Evolutionary conservation across 2,329 filamentous ascomycete genomes (phyloP), one percentile per base, ranked within the genome.

Genomic region (Triangularia setosa): DNA sequence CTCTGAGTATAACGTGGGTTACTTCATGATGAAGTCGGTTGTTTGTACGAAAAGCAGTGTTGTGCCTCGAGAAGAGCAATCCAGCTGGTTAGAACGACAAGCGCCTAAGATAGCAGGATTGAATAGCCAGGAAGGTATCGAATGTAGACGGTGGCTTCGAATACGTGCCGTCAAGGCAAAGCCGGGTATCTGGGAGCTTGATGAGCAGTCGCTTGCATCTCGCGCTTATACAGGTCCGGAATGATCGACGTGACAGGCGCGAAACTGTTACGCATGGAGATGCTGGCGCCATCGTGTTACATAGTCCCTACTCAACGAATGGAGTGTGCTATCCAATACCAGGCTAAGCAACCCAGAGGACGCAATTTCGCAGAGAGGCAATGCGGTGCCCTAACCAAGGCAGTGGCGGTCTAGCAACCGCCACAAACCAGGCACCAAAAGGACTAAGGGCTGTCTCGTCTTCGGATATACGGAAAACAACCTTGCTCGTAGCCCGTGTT

Each of bases 111-210:
- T 14, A 23, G 28, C 28, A n/a, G 5, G 21, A 58, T 58, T 18
- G 18, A 58, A 44, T 7, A 4, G n/a, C 14, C 8, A 18, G 35
- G 8, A 44, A 44, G 1, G 11, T 44, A n/a, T 44, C n/a, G 16
- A 44, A n/a, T 7, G 11, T 35, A 35, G 35, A 44, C n/a, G 35
- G 35, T 18, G 11, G 2, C 16, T n/a, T 44, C 35, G 14, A 44
- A 7, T 4, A 18, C 8, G 35, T 18, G n/a, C 18, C 16, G 35
- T 58, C 56, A 44, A n/a, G 30, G 24, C 30, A 35, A 58, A 58
- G 56, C 56, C 56, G 33, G 56, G 56, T 58, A 58, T 35, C 56
- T 58, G 56, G 56, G 12, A 44, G 30, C 12, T 24, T 24, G 40
- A 58, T 16, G 18, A 58, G 56, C 27, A n/a, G 35, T 44, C 33